Conservation (phyloP, 108 stramenopile genomes). For the Discostella stelligeroides region DNA sequence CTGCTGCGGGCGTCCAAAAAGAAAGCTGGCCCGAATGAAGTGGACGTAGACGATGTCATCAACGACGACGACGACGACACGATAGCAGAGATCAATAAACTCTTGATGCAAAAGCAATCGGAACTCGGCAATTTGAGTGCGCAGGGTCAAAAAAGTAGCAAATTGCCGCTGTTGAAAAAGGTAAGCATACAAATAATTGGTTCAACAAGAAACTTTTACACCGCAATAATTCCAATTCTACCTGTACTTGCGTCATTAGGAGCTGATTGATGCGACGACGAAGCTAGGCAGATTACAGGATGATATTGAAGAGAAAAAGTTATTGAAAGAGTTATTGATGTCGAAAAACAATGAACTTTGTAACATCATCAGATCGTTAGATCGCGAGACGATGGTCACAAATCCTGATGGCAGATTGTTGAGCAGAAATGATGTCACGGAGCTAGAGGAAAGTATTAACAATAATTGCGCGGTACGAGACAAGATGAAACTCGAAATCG, state of each 20-base stretch:
- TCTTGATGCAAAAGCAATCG: constrained; percentile 40
- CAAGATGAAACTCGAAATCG: constrained; percentile 11
- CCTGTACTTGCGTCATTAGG: no score
- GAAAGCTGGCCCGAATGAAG: neutral
- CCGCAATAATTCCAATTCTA: neutral
- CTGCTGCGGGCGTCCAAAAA: constrained; percentile 14
- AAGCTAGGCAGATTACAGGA: constrained; percentile 15
- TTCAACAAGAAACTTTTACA: neutral
- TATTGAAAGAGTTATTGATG: constrained; percentile 18
- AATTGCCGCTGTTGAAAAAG: constrained; percentile 13
- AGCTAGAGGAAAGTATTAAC: constrained; percentile 38
- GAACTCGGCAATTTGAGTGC: constrained; percentile 45
- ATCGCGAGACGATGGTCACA: neutral
- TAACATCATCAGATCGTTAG: neutral
- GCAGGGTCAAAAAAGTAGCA: neutral
- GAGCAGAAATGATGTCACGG: constrained; percentile 18
- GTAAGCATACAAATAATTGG: neutral
- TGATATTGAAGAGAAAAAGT: constrained; percentile 5
- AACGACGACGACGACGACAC: constrained; percentile 14
- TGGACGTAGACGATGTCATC: constrained; percentile 1
- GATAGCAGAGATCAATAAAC: constrained; percentile 44
- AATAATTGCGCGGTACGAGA: neutral
- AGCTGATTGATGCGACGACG: constrained; percentile 20
- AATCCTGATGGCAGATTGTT: neutral
- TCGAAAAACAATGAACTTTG: constrained; percentile 15